Conservation (phyloP, 2,329 filamentous ascomycete species). For the Pseudodiploospora longispora region DNA sequence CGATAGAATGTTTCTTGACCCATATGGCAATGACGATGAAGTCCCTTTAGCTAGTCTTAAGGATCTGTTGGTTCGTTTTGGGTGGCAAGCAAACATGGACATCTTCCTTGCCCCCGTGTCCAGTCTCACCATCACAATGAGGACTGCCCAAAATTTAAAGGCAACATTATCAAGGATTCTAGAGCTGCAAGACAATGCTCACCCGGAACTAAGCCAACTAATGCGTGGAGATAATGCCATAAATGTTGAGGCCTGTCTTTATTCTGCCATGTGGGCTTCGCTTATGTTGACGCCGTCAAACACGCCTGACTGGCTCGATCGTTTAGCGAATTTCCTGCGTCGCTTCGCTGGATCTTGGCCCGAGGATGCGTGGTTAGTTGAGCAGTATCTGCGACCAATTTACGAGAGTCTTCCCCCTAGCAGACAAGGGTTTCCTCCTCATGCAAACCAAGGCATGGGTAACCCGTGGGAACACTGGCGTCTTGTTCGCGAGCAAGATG, state of each 20-base stretch:
- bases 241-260: constrained; percentile 54
- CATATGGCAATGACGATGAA: constrained; percentile 64
- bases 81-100: constrained; percentile 33
- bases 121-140: constrained; percentile 60
- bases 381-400: constrained; percentile 56
- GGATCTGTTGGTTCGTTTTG: constrained; percentile 45
- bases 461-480: constrained; percentile 23
- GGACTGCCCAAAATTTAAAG: constrained; percentile 70
- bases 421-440: constrained; percentile 18
- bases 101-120: constrained; percentile 56
- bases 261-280: constrained; percentile 66
- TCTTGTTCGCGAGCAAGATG: constrained; percentile 37
- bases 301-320: constrained; percentile 48
- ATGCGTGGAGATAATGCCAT: constrained; percentile 24
- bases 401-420: constrained; percentile 36
- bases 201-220: constrained; percentile 24
- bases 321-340: constrained; percentile 56
- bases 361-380: constrained; percentile 64
- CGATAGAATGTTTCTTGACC: constrained; percentile 70
- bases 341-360: constrained; percentile 28
- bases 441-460: constrained; percentile 18
- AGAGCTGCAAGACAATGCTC: constrained; percentile 19
- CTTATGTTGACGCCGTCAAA: constrained; percentile 45
- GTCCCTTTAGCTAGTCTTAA: constrained; percentile 52
- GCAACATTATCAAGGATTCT: constrained; percentile 45